Evolutionary conservation across 495 filamentous ascomycete genomes (phyloP), one percentile per base, ranked within the genome.

Genomic region (Neurospora sp.): DNA sequence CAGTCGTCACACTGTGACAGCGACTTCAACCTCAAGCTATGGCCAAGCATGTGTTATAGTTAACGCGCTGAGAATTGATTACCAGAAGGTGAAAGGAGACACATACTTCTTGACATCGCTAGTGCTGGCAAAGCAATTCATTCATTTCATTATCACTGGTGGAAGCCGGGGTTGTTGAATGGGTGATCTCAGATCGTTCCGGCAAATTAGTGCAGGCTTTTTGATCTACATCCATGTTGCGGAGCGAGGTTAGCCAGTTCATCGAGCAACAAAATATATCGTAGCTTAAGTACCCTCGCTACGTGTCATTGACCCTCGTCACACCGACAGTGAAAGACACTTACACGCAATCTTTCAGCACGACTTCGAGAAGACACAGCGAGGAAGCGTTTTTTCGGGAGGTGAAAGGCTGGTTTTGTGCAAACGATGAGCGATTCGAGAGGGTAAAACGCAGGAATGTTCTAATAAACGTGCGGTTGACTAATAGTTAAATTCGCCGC

Each of bases 341-440:
- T 24, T 54, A 3, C 0, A 71, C 24, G 43, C 38, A 43, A 76
- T 76, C 21, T 15, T 59, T 21, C 8, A 10, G 43, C n/a, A 48
- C n/a, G 21, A 48, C n/a, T 28, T 59, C 70, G 43, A 78, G 69
- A 73, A 34, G 45, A 73, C 43, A 71, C 34, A 11, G 69, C 69
- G 69, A 37, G 17, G 4, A 28, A 13, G 36, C n/a, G 17, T 21
- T 15, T 31, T 28, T 11, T 11, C 28, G 11, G 11, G 48, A 28
- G 69, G 4, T 21, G 1, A 43, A 70, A 40, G 34, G 4, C 34
- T 70, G 9, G 69, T 17, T 36, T 34, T 15, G 28, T 31, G 24
- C 54, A 59, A 11, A 28, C 6, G 10, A 13, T 7, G 2, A 15
- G 48, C 48, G 48, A 15, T 54, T 62, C 15, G 28, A 9, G 6